Percentiles rank a stretch among this genome's conserved stretches.
These are phyloP conservation scores for Pythium plurisporium DNA, from an alignment of 352 stramenopile species.

Conservation along the genomic window DNA sequence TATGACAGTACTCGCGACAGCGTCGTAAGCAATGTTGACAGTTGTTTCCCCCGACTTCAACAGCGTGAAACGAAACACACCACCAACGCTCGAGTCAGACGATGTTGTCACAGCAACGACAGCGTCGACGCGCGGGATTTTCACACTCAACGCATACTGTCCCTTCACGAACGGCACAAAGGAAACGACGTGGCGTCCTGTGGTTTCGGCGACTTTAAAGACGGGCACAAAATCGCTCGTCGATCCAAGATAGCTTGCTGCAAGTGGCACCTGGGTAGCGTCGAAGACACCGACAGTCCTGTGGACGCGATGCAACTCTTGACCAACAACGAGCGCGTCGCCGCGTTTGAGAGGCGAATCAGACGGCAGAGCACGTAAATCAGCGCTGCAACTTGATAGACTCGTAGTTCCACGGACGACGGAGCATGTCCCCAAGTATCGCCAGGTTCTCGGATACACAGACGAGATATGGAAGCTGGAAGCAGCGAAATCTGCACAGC, in stretches of 20 bases:
- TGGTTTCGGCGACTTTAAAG: slow-evolving; percentile 52
- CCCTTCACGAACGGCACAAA: slow-evolving; percentile 91
- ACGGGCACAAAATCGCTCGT: slow-evolving; percentile 55
- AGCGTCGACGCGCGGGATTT: slow-evolving; percentile 62
- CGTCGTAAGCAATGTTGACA: slow-evolving; percentile 48
- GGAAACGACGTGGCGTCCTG: slow-evolving; percentile 77
- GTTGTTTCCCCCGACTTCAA: slow-evolving; percentile 35
- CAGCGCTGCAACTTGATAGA: slow-evolving; percentile 41
- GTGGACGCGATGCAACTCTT: slow-evolving; percentile 66
- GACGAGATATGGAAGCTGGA: slow-evolving; percentile 46
- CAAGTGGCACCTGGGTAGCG: slow-evolving; percentile 62
- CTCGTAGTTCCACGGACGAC: slow-evolving; percentile 19
- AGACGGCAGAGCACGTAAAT: slow-evolving; percentile 28
- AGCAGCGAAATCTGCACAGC: slow-evolving; percentile 45
- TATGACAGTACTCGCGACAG: slow-evolving; percentile 32
- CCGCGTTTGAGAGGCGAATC: slow-evolving; percentile 60
- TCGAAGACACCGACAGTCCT: slow-evolving; percentile 49
- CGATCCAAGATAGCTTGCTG: slow-evolving; percentile 49
- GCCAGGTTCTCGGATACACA: slow-evolving; percentile 51
- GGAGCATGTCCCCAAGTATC: slow-evolving; percentile 67
- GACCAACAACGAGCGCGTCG: slow-evolving; percentile 77
- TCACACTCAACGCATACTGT: slow-evolving; percentile 84
- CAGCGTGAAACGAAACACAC: slow-evolving; percentile 61
- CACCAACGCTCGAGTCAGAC: slow-evolving; percentile 47
- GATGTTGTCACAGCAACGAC: slow-evolving; percentile 63